These are phyloP conservation scores for Neltuma alba DNA, from an alignment of 306 rosid species.

Conservation along the genomic window DNA sequence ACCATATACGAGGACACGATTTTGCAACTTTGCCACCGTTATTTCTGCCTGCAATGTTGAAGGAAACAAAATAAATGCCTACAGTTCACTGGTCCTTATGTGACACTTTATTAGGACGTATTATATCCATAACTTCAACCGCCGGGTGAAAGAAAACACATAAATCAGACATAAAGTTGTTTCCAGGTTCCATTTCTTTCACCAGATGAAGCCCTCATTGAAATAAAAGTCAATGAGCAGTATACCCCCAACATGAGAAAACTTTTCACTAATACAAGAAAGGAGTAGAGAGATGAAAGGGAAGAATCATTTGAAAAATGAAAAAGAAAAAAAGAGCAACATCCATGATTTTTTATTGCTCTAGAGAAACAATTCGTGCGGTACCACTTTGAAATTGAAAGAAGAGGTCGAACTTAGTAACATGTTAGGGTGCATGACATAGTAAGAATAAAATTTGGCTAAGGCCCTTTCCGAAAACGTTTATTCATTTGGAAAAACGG, in stretches of 20 bases:
- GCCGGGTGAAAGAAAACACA: not conserved
- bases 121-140: not conserved
- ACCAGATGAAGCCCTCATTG: not conserved
- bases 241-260: not conserved
- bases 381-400: not conserved
- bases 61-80: not conserved
- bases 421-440: not conserved
- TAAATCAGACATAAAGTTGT: not conserved
- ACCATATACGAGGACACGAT: constrained; percentile 73
- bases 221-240: not conserved
- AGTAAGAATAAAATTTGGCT: not conserved
- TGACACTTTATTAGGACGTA: not conserved
- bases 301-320: too few relatives aligned
- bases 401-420: not conserved
- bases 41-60: constrained; percentile 62
- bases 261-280: not conserved
- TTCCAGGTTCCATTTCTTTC: not conserved
- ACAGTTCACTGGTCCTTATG: not conserved
- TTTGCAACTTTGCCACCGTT: constrained; percentile 76
- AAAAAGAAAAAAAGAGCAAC: not conserved
- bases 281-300: not conserved
- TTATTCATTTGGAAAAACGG: not conserved
- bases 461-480: not conserved
- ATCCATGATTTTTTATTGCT: not conserved
- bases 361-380: not conserved